phyloP scores from a whole-genome alignment of 768 basidiomycete species.

The Rickenella mellea region DNA sequence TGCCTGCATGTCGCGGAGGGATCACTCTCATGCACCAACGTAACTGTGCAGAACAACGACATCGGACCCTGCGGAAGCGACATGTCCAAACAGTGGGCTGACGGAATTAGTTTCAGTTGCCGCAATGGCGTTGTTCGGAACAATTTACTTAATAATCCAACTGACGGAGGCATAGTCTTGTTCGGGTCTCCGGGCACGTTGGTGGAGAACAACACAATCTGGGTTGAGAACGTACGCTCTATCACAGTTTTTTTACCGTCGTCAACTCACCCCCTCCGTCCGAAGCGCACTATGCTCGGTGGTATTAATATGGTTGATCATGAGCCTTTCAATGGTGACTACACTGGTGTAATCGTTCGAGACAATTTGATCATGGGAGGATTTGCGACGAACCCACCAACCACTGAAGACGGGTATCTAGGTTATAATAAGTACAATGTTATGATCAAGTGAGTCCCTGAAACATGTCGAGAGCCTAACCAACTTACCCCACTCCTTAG shows the following conservation, averaged over 20 bases:
- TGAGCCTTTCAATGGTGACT: conserved; percentile 58
- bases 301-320: conserved; percentile 77
- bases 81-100: conserved; percentile 65
- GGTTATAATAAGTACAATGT: conserved; percentile 51
- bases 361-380: conserved; percentile 64
- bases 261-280: not conserved
- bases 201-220: conserved; percentile 72
- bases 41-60: conserved; percentile 70
- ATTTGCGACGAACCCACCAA: conserved; percentile 40
- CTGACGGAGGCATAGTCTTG: conserved; percentile 73
- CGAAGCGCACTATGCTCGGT: conserved; percentile 57
- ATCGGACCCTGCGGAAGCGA: conserved; percentile 72
- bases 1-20: conserved; percentile 76
- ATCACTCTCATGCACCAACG: conserved; percentile 49
- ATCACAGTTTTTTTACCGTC: not conserved
- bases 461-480: not conserved
- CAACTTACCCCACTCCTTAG: conserved; percentile 22
- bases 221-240: conserved; percentile 49
- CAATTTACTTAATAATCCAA: conserved; percentile 63
- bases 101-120: conserved; percentile 72
- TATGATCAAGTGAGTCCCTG: conserved; percentile 55
- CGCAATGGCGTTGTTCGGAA: conserved; percentile 49
- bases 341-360: conserved; percentile 50
- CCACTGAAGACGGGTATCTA: conserved; percentile 28
- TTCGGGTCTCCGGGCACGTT: conserved; percentile 69